Base-by-base conservation (phyloP, 2,329 filamentous ascomycete species). In the Aspergillus sp. region DNA sequence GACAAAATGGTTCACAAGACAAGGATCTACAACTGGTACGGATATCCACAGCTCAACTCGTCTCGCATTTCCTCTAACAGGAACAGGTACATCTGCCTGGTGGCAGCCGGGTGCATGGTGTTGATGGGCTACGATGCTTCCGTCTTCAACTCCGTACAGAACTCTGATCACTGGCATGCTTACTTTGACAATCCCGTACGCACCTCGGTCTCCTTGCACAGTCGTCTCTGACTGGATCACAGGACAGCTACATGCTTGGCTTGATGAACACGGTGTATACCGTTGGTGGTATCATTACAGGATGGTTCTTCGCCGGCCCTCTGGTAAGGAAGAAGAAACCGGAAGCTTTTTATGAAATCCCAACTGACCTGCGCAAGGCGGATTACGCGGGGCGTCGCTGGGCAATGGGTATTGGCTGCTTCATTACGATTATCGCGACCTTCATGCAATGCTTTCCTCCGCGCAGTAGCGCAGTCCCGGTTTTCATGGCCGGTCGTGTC, bases 41-140 rank as follows among this genome's bases (percentile, higher is more conserved):
- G 13, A 36, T 35, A 4, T n/a, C n/a, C 38, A 11, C 35, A 3
- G 2, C 11, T 2, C 17, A 6, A n/a, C 30, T 10, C 22, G 8
- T n/a, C n/a, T 20, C 38, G 8, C 36, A 43, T 13, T 11, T 2
- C 14, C 19, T 14, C 20, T 16, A 36, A 36, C 33, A 24, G 17
- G 11, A 14, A 20, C 30, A 65, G 83, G 83, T 88, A 86, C 73
- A 83, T 86, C 59, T 85, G 83, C 54, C 75, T 87, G 47, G 82
- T 88, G 58, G 86, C 86, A 51, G 85, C 86, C 63, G 83, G 84
- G 67, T 88, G 84, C 69, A 89, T 89, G 86, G 84, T 88, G 20
- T 77, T 89, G 43, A 89, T 88, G 66, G 86, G 86, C 52, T 89
- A 89, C 66, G 86, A 89, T 77, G 85, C 86, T 1, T 87, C 84